phyloP scores from a whole-genome alignment of 1,284 basidiomycete species.

The Phaffia rhodozyma region DNA sequence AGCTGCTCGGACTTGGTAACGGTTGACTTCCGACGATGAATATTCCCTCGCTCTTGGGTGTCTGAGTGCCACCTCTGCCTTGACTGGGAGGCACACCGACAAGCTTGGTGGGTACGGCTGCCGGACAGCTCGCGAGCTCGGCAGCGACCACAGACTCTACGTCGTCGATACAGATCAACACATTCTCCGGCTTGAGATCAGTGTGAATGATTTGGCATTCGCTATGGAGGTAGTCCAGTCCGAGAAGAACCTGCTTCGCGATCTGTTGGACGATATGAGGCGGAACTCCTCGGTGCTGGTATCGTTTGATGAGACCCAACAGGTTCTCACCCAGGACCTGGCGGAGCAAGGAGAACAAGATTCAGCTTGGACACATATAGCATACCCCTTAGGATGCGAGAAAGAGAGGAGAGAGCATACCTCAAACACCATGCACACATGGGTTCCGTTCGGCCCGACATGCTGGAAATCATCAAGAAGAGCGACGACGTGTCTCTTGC shows the following conservation, averaged over 20 bases:
- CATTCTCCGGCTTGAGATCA: slow-evolving; percentile 96
- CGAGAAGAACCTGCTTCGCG: slow-evolving; percentile 88
- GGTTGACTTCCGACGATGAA: slow-evolving; percentile 94
- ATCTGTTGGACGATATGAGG: slow-evolving; percentile 91
- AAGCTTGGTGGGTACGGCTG: slow-evolving; percentile 58
- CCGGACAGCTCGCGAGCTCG: slow-evolving; percentile 53
- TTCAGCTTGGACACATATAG: no score
- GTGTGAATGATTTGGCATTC: slow-evolving; percentile 93
- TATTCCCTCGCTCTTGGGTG: slow-evolving; percentile 71
- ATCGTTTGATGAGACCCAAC: slow-evolving; percentile 90
- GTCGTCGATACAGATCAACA: slow-evolving; percentile 92
- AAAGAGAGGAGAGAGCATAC: no score
- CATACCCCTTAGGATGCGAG: no score
- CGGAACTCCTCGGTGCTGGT: slow-evolving; percentile 75
- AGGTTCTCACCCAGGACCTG: slow-evolving; percentile 88
- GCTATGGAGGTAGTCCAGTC: slow-evolving; percentile 93
- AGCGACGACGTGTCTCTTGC: slow-evolving; percentile 61
- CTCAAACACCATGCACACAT: slow-evolving; percentile 99
- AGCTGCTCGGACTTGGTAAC: slow-evolving; percentile 63
- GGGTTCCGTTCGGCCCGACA: slow-evolving; percentile 88
- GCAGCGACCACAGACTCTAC: slow-evolving; percentile 86
- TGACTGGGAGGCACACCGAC: slow-evolving; percentile 92
- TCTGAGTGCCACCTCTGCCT: slow-evolving; percentile 80
- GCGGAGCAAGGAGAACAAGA: no score
- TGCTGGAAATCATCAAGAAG: slow-evolving; percentile 96